Evolutionary conservation across 1,139 yeast genomes (phyloP).

Genomic region (Blastobotrys buckinghamii): DNA sequence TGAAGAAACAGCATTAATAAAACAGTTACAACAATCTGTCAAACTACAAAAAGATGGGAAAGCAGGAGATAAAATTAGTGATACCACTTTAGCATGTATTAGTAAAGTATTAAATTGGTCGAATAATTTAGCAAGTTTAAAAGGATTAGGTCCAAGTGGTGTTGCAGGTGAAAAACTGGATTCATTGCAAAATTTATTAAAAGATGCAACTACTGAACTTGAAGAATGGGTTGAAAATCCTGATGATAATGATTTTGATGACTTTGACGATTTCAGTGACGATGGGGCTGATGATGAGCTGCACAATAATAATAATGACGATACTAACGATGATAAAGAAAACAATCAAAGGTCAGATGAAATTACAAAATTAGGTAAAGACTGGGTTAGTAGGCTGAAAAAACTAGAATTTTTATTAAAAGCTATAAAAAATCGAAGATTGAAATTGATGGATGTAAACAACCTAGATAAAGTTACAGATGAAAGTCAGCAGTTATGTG

Average conservation of each 20-base stretch:
- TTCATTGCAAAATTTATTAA: conserved; percentile 37
- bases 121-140: conserved; percentile 33
- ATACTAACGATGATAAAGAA: conserved; percentile 28
- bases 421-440: conserved; percentile 14
- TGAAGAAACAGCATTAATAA: conserved; percentile 9
- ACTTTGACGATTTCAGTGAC: conserved; percentile 34
- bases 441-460: conserved; percentile 4
- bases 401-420: conserved; percentile 13
- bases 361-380: conserved; percentile 3
- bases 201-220: conserved; percentile 46
- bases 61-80: conserved; percentile 4
- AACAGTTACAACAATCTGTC: conserved; percentile 12
- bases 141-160: conserved; percentile 38
- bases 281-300: conserved; percentile 26
- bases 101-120: conserved; percentile 44
- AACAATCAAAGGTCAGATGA: neutral
- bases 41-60: conserved; percentile 8
- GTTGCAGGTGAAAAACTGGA: conserved; percentile 36
- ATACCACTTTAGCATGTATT: conserved; percentile 33
- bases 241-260: conserved; percentile 21
- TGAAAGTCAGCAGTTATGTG: conserved; percentile 11
- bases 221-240: conserved; percentile 46
- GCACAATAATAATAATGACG: conserved; percentile 12
- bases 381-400: conserved; percentile 14
- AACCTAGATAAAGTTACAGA: conserved; percentile 8